Percentiles rank a stretch among this genome's conserved stretches.
phyloP scores from a whole-genome alignment of 2,329 filamentous ascomycete genomes.

The Alternaria novae-zelandiae region DNA sequence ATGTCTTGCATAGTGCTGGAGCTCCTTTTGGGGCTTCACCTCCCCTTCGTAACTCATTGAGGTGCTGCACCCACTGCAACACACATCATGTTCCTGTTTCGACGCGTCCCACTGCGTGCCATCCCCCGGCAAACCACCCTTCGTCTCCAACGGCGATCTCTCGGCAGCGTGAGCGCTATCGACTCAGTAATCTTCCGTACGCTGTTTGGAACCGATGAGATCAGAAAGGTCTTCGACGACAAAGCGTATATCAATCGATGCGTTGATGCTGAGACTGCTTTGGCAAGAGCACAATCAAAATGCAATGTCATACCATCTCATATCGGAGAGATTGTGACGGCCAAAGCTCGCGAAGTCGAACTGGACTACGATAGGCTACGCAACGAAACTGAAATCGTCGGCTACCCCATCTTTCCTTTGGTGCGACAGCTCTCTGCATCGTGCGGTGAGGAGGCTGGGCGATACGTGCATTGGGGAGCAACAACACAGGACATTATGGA shows the following conservation, averaged over 20 bases:
- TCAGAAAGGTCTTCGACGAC: constrained; percentile 59
- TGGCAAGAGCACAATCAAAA: constrained; percentile 59
- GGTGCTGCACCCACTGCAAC: constrained; percentile 8
- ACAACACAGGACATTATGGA: constrained; percentile 68
- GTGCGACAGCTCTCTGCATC: constrained; percentile 56
- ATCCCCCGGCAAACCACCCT: constrained; percentile 22
- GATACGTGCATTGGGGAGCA: constrained; percentile 65
- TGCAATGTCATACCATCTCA: constrained; percentile 57
- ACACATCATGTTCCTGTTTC: constrained; percentile 38
- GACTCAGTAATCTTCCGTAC: constrained; percentile 61
- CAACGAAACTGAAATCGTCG: constrained; percentile 59
- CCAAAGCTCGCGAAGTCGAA: constrained; percentile 37
- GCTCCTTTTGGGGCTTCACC: constrained; percentile 10
- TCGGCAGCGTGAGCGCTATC: constrained; percentile 49
- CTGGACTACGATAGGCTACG: constrained; percentile 55
- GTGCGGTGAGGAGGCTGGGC: constrained; percentile 45
- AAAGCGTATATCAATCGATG: constrained; percentile 57
- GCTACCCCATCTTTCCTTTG: constrained; percentile 61
- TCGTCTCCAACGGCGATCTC: constrained; percentile 26
- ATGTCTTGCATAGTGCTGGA: constrained; percentile 14
- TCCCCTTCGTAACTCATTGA: constrained; percentile 9
- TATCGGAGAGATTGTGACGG: constrained; percentile 41
- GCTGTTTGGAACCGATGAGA: constrained; percentile 60
- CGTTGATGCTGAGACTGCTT: constrained; percentile 59
- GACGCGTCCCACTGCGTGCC: constrained; percentile 29